A percentile compares a stretch with the other conserved stretches of the same genome.
These are phyloP conservation scores for Cladophialophora psammophila DNA, from an alignment of 2,329 filamentous ascomycete genomes.

Conservation along the genomic window DNA sequence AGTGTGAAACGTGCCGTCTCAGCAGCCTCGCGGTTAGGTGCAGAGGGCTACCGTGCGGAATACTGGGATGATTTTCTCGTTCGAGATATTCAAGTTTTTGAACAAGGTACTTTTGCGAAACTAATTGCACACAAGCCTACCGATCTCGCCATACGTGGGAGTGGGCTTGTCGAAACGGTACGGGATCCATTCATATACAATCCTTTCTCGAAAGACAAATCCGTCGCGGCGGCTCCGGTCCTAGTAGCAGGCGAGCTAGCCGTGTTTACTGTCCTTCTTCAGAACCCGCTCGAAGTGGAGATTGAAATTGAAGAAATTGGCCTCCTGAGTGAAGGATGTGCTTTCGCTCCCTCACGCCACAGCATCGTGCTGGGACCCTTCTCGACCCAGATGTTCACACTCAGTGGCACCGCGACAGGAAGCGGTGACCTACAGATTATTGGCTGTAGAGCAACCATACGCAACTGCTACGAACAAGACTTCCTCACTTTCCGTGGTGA, in stretches of 20 bases:
- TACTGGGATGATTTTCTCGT: slow-evolving; percentile 98
- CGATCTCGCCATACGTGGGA: slow-evolving; percentile 52
- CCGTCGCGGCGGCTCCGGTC: slow-evolving; percentile 66
- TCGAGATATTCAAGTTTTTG: slow-evolving; percentile 74
- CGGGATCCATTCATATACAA: slow-evolving; percentile 93
- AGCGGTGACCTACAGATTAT: slow-evolving; percentile 75
- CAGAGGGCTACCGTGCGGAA: slow-evolving; percentile 74
- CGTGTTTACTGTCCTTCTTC: slow-evolving; percentile 80
- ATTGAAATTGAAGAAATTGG: slow-evolving; percentile 84
- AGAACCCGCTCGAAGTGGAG: slow-evolving; percentile 94
- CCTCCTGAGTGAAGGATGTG: slow-evolving; percentile 75
- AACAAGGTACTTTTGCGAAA: slow-evolving; percentile 64
- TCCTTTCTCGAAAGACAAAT: slow-evolving; percentile 78
- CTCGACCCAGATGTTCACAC: slow-evolving; percentile 77
- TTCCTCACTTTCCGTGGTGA: slow-evolving; percentile 83
- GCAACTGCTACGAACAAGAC: slow-evolving; percentile 78
- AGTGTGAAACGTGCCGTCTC: slow-evolving; percentile 85
- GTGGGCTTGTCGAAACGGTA: slow-evolving; percentile 48
- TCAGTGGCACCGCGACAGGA: slow-evolving; percentile 71
- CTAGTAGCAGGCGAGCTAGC: slow-evolving; percentile 81
- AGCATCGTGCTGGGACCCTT: slow-evolving; percentile 78
- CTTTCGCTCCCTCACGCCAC: slow-evolving; percentile 72
- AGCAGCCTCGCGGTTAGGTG: slow-evolving; percentile 77
- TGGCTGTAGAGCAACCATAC: slow-evolving; percentile 80
- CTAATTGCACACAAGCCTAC: slow-evolving; percentile 70